These are phyloP conservation scores for Trichoderma pleuroti DNA, from an alignment of 2,329 filamentous ascomycete genomes.

Conservation along the genomic window DNA sequence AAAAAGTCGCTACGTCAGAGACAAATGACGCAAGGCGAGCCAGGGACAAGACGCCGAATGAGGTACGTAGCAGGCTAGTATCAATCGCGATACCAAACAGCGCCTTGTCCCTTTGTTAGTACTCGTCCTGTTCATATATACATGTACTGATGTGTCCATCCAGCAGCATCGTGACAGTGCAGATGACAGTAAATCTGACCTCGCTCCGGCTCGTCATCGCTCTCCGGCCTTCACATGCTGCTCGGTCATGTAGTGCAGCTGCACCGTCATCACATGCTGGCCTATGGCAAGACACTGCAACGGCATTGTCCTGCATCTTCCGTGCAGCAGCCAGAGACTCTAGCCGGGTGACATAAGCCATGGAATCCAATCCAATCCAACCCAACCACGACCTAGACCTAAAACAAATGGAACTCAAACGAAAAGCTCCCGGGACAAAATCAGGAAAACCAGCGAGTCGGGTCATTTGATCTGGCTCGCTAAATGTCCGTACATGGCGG, in stretches of 20 bases:
- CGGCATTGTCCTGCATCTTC: slow-evolving; percentile 6
- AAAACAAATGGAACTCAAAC: not conserved
- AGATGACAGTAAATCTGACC: not conserved
- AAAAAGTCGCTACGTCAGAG: slow-evolving; percentile 6
- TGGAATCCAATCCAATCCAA: not conserved
- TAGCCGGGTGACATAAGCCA: not conserved
- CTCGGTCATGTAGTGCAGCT: not conserved
- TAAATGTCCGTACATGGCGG: not conserved
- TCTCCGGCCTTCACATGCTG: not conserved
- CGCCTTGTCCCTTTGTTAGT: not conserved
- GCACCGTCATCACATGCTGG: slow-evolving; percentile 17
- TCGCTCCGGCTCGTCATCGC: not conserved
- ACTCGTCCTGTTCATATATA: too few relatives aligned
- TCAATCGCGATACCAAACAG: not conserved
- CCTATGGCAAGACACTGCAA: not conserved
- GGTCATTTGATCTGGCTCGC: not conserved
- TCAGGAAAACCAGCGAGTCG: not conserved
- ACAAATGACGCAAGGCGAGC: slow-evolving; percentile 18
- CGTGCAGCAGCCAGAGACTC: not conserved
- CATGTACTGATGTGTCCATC: not conserved
- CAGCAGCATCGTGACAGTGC: not conserved
- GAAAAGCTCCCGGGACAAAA: not conserved
- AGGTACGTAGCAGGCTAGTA: not conserved
- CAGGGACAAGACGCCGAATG: not conserved
- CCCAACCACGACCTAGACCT: not conserved